Base-by-base conservation (phyloP, 352 stramenopile species). In the Phytophthora tentaculata region DNA sequence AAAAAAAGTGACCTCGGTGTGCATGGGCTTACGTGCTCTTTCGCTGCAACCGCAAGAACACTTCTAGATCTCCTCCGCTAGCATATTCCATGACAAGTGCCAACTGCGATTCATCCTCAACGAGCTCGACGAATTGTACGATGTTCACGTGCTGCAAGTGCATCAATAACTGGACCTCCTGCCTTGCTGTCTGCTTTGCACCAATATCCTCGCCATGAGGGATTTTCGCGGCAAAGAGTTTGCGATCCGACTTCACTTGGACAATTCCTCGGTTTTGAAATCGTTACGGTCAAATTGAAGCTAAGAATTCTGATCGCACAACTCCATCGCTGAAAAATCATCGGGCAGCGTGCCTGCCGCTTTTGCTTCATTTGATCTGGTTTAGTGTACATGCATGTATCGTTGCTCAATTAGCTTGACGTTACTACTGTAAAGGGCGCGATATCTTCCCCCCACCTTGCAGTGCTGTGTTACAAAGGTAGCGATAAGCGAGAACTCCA, bases 51-150 rank as follows among this genome's bases (percentile, higher is more conserved):
- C 43, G 65, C 22, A 95, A 60, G n/a, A 83, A 82, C 2, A 22
- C 22, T n/a, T 86, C 74, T 23, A 95, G 67, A 44, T 92, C 83
- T 19, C 87, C 87, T 6, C 80, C 76, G 23, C 61, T 74, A 1
- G 88, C 81, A 60, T 88, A 92, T 57, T 96, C 88, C 85, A 95
- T 94, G 45, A 95, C 43, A 47, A 95, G 88, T 26, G 56, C 71
- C 13, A 84, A 53, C 35, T 76, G 63, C 14, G 26, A n/a, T 7
- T 60, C 50, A 17, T 49, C 54, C 8, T 83, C 69, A 24, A 90
- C 57, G 7, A 72, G 52, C 16, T 90, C 79, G 24, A 91, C 53
- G 48, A 78, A 94, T 22, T 79, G 78, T 3, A 93, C 69, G 55
- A 94, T 84, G 56, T 95, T 92, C 0, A 76, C 69, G 26, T 94